Conservation (phyloP, 1,139 yeast species). For the Arxiozyma slooffiae region DNA sequence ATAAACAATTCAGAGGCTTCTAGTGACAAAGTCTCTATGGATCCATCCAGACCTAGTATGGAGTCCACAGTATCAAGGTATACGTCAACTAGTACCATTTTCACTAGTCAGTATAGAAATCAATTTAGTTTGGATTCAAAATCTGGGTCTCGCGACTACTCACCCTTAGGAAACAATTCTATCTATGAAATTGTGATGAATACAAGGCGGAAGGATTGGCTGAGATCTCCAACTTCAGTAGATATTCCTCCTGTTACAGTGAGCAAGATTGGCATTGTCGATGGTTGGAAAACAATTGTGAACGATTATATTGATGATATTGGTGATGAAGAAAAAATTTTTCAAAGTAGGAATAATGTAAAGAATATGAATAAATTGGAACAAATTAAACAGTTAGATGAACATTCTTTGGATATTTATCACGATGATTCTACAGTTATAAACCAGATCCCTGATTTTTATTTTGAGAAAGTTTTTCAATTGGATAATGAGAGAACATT, state of each 20-base stretch:
- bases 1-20: background rate
- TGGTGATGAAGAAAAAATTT: conserved; percentile 46
- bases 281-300: conserved; percentile 43
- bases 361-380: conserved; percentile 35
- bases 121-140: conserved; percentile 8
- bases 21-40: background rate
- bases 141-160: conserved; percentile 31
- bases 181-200: conserved; percentile 56
- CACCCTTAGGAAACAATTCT: conserved; percentile 72
- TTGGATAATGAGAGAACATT: conserved; percentile 84
- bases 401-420: conserved; percentile 17
- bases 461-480: conserved; percentile 57
- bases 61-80: conserved; percentile 23
- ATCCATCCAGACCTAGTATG: conserved; percentile 22
- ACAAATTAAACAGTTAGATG: conserved; percentile 21
- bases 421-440: conserved; percentile 32
- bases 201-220: conserved; percentile 30
- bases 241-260: conserved; percentile 83
- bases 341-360: conserved; percentile 31
- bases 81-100: conserved; percentile 5
- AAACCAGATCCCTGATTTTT: conserved; percentile 45
- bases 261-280: conserved; percentile 45
- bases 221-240: conserved; percentile 60
- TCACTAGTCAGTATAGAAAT: conserved; percentile 8
- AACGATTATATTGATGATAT: conserved; percentile 40